phyloP scores from a whole-genome alignment of 768 basidiomycete species.

The Collybia mongolica region DNA sequence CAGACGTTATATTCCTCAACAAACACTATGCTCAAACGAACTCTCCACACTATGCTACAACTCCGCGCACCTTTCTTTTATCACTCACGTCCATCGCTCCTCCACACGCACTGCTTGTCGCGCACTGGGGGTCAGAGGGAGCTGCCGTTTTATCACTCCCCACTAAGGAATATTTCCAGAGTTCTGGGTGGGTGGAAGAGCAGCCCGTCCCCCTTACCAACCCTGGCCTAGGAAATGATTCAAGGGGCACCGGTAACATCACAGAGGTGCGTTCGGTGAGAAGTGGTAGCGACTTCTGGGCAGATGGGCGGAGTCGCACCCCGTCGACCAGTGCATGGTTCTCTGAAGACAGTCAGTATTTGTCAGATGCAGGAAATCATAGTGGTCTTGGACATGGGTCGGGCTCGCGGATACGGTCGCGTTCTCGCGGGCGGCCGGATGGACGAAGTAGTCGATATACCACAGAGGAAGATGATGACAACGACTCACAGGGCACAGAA shows the following conservation, averaged over 20 bases:
- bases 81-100: slow-evolving; percentile 67
- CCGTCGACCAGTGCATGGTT: slow-evolving; percentile 54
- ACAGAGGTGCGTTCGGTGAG: slow-evolving; percentile 46
- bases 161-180: slow-evolving; percentile 84
- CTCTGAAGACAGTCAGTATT: slow-evolving; percentile 32
- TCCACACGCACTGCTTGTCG: slow-evolving; percentile 77
- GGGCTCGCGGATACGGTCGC: slow-evolving; percentile 17
- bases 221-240: slow-evolving; percentile 9
- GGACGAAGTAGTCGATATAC: slow-evolving; percentile 28
- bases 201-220: slow-evolving; percentile 22
- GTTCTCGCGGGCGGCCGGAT: slow-evolving; percentile 11
- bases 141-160: slow-evolving; percentile 80
- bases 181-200: slow-evolving; percentile 76
- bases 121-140: slow-evolving; percentile 78
- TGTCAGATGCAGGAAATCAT: slow-evolving; percentile 20
- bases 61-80: slow-evolving; percentile 75
- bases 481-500: slow-evolving; percentile 62
- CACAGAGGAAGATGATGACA: slow-evolving; percentile 45
- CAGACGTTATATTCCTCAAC: slow-evolving; percentile 80
- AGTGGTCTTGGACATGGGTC: slow-evolving; percentile 24
- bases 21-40: slow-evolving; percentile 68
- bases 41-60: slow-evolving; percentile 55
- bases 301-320: slow-evolving; percentile 52
- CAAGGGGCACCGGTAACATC: slow-evolving; percentile 13
- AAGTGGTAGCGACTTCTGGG: slow-evolving; percentile 80